Percentiles rank a stretch among this genome's conserved stretches.
These are phyloP conservation scores for Heterobasidion irregulare DNA, from an alignment of 1,284 basidiomycete genomes.

Conservation along the genomic window DNA sequence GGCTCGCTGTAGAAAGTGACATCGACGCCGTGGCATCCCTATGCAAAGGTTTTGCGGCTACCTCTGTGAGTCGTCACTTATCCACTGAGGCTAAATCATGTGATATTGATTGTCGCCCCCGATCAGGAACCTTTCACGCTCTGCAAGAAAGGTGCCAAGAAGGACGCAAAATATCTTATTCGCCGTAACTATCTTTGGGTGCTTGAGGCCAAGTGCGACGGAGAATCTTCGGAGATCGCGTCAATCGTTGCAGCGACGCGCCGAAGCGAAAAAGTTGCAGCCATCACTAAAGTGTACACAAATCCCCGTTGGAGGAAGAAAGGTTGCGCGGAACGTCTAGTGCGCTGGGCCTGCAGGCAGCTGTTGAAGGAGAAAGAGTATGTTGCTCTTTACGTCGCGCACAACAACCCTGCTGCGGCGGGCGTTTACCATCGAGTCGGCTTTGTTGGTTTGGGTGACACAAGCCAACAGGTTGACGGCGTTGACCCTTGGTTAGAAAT, in stretches of 20 bases:
- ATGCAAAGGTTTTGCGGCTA: slow-evolving; percentile 47
- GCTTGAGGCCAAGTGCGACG: slow-evolving; percentile 29
- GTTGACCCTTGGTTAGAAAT: slow-evolving; percentile 53
- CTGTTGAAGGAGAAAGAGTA: slow-evolving; percentile 28
- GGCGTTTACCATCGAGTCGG: slow-evolving; percentile 55
- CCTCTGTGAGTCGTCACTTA: slow-evolving; percentile 37
- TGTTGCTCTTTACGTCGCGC: slow-evolving; percentile 47
- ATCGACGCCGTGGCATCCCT: slow-evolving; percentile 32
- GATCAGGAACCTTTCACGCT: slow-evolving; percentile 47
- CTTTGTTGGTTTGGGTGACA: slow-evolving; percentile 39
- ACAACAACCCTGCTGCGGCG: slow-evolving; percentile 41
- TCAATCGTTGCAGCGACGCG: slow-evolving; percentile 60
- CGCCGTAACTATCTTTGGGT: slow-evolving; percentile 49
- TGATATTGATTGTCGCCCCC: neutral
- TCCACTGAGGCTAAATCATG: neutral
- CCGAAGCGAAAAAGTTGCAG: slow-evolving; percentile 38
- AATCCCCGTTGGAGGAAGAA: slow-evolving; percentile 37
- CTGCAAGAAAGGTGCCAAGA: slow-evolving; percentile 26
- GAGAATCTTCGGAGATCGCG: slow-evolving; percentile 32
- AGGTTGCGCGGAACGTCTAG: slow-evolving; percentile 50
- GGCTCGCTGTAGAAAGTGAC: slow-evolving; percentile 37
- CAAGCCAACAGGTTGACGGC: slow-evolving; percentile 23
- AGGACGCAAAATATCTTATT: slow-evolving; percentile 47
- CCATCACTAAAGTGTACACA: slow-evolving; percentile 63
- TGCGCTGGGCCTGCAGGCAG: slow-evolving; percentile 40